These are phyloP conservation scores for Rauvolfia tetraphylla DNA, from an alignment of 257 asterid genomes.

Conservation along the genomic window DNA sequence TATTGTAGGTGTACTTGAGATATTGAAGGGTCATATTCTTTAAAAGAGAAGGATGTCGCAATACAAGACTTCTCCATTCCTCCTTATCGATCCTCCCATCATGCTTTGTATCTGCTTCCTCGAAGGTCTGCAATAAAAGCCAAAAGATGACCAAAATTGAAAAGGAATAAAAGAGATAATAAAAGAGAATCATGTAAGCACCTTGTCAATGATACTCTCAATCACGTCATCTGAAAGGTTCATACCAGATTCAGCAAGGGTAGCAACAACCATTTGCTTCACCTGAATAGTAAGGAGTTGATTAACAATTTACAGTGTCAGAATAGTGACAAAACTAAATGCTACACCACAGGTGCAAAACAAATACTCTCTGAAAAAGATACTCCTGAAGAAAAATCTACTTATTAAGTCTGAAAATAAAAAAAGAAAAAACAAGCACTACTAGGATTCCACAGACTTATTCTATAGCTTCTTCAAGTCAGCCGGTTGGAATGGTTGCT, in stretches of 20 bases:
- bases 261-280: slow-evolving; percentile 98
- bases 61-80: slow-evolving; percentile 87
- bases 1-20: slow-evolving; percentile 55
- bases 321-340: too few relatives aligned
- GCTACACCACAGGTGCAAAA: neutral
- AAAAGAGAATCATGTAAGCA: slow-evolving; percentile 12
- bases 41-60: slow-evolving; percentile 89
- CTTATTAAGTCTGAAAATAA: neutral
- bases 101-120: slow-evolving; percentile 96
- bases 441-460: neutral
- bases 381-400: neutral
- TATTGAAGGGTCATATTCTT: slow-evolving; percentile 95
- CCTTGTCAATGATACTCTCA: slow-evolving; percentile 98
- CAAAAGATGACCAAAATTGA: neutral
- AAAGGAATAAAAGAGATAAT: neutral
- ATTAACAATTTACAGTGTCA: neutral
- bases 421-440: too few relatives aligned
- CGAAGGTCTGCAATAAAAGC: slow-evolving; percentile 65
- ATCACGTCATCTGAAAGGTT: slow-evolving; percentile 93
- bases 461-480: neutral
- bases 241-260: slow-evolving; percentile 98
- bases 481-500: neutral
- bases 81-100: slow-evolving; percentile 94
- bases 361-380: neutral
- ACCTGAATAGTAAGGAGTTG: slow-evolving; percentile 47